These are phyloP conservation scores for Paramecium sexaurelia DNA, from an alignment of 73 alveolate genomes.

Conservation along the genomic window DNA sequence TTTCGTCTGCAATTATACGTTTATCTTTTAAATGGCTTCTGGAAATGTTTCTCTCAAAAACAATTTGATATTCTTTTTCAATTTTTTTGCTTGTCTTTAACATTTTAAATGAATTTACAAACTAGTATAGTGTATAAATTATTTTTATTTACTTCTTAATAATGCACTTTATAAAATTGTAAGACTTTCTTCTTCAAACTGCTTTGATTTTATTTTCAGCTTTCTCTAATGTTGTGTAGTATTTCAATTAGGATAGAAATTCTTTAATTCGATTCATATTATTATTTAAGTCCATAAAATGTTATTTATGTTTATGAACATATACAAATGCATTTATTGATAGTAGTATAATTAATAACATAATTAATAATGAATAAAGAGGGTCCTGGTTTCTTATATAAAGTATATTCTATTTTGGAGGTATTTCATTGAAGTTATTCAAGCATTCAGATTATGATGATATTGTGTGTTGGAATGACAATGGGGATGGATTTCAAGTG, in stretches of 20 bases:
- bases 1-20: constrained; percentile 3
- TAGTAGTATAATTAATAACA: constrained; percentile 17
- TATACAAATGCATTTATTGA: not conserved
- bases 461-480: constrained; percentile 93
- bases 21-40: not conserved
- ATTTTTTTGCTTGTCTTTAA: not conserved
- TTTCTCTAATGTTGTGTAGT: constrained; percentile 9
- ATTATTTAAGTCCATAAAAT: not conserved
- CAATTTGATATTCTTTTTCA: not conserved
- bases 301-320: not conserved
- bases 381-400: constrained; percentile 25
- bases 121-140: not conserved
- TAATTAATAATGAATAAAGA: constrained; percentile 11
- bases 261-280: not conserved
- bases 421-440: not conserved
- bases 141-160: not conserved
- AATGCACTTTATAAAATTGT: constrained; percentile 4
- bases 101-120: not conserved
- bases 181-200: constrained; percentile 25
- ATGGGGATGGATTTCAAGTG: constrained; percentile 91
- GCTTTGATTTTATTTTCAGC: not conserved
- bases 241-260: not conserved
- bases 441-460: constrained; percentile 81
- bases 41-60: constrained; percentile 51
- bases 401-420: not conserved